Base-by-base conservation (phyloP, 345 rosid genomes). In the Luvunga scandens region DNA sequence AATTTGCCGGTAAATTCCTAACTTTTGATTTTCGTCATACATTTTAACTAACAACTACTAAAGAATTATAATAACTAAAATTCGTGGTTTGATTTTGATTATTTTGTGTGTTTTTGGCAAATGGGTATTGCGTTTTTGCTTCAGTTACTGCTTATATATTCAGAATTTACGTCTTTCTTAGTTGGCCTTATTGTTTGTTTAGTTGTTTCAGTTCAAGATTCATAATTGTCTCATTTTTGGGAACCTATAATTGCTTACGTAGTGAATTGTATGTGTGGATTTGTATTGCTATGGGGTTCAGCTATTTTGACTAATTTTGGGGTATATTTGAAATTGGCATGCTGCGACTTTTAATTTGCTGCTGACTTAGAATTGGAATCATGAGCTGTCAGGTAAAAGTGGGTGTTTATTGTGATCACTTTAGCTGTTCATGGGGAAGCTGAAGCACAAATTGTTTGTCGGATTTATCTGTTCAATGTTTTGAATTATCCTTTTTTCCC, bases 161-260 rank as follows among this genome's bases (percentile, higher is more conserved):
- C 21, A 27, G 53, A 62, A 53, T 36, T 74, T 56, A 50, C n/a
- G 10, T 50, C 12, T 38, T 61, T 73, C 39, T 36, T 59, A 64
- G 71, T 56, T 31, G 3, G 34, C 63, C 64, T 63, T 56, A 30
- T 72, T 39, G 27, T 27, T 62, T 50, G 60, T 24, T 62, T n/a
- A 68, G 71, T 19, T 25, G 59, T 65, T 66, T 76, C 57, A 62
- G 67, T 61, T 53, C 68, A 76, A 72, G 80, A 78, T 79, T 83
- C 39, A 34, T 68, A 62, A 72, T 22, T 68, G 34, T 66, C 4
- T 59, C 7, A 5, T 59, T 70, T 59, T 65, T 50, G 36, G 16
- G n/a, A 50, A 36, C 10, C 56, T 53, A 7, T 31, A 65, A 31
- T 75, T 25, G 59, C 66, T 36, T 19, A 24, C 21, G 25, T 33